Conservation (phyloP, 352 stramenopile genomes). For the Salisapilia sapeloensis region DNA sequence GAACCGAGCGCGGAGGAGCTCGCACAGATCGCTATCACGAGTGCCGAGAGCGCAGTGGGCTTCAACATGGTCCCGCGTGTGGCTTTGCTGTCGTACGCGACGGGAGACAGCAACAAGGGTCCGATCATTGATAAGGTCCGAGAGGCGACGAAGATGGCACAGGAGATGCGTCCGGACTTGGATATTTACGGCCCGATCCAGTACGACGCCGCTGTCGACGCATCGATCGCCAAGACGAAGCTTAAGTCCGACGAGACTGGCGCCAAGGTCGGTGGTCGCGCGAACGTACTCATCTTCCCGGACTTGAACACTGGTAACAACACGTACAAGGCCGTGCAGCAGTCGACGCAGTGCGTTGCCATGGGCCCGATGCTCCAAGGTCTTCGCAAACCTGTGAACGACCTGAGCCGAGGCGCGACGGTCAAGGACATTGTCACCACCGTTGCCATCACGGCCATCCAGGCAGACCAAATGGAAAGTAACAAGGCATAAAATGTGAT, state of each 20-base stretch:
- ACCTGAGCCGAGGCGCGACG: conserved; percentile 71
- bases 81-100: conserved; percentile 73
- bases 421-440: conserved; percentile 86
- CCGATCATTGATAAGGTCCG: conserved; percentile 77
- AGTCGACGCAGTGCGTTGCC: conserved; percentile 53
- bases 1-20: conserved; percentile 55
- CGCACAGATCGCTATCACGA: conserved; percentile 64
- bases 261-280: conserved; percentile 51
- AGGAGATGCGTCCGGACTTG: conserved; percentile 43
- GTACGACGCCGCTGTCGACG: conserved; percentile 69
- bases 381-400: conserved; percentile 78
- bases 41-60: conserved; percentile 47
- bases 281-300: conserved; percentile 78
- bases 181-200: conserved; percentile 80
- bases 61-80: conserved; percentile 74
- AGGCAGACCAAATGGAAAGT: conserved; percentile 47
- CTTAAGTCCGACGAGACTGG: conserved; percentile 38
- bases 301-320: conserved; percentile 83
- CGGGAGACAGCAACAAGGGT: conserved; percentile 58
- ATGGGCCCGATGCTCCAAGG: conserved; percentile 83
- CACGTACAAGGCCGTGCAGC: conserved; percentile 82
- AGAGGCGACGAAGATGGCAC: conserved; percentile 50
- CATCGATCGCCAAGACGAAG: conserved; percentile 68
- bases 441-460: conserved; percentile 75
- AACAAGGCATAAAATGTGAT: no score